Evolutionary conservation across 2,329 filamentous ascomycete genomes (phyloP), one percentile per base, ranked within the genome.

Genomic region (Aureobasidium leucospermi): DNA sequence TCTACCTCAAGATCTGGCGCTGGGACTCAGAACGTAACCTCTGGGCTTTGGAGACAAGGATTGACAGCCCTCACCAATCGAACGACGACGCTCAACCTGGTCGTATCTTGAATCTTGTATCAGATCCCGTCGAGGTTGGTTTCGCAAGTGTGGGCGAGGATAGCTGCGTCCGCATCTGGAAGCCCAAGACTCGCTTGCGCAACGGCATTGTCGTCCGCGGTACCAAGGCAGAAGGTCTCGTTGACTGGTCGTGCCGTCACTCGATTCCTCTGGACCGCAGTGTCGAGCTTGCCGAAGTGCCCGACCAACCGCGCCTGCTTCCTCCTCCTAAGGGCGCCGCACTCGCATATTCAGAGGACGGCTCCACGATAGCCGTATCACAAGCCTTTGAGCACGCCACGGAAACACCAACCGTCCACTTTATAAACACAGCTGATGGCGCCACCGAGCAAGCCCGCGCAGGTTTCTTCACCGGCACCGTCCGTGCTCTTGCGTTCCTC

Each of bases 1-100:
- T 91, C 0, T 89, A 88, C 67, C 78, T 99, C 52, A 96, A 96
- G 70, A 94, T 99, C 71, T 99, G 94, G 94, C 85, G 71, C 73
- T 88, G 74, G 84, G 83, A 74, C 69, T 78, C 67, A 68, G 78
- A 67, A 69, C 78, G 68, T 69, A 76, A 66, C 13, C 67, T 74
- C 16, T 90, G 94, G 79, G 85, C 89, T 62, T 78, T 99, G 10
- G 85, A 90, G 55, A 88, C 91, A 2, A 85, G 93, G 61, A 84
- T 97, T 58, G 91, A 96, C 70, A 82, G 85, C 8, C 92, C 94
- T 15, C 93, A 99, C 73, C 78, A 69, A 47, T 66, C 70, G 28
- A 80, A 61, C 81, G 82, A 59, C 74, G 73, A 62, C 72, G 76
- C 61, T 10, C 70, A 74, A 6, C 72, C 73, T 29, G 79, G 79